A percentile compares a stretch with the other conserved stretches of the same genome.
phyloP scores from a whole-genome alignment of 2,329 filamentous ascomycete genomes.

The Clarireedia homoeocarpa region DNA sequence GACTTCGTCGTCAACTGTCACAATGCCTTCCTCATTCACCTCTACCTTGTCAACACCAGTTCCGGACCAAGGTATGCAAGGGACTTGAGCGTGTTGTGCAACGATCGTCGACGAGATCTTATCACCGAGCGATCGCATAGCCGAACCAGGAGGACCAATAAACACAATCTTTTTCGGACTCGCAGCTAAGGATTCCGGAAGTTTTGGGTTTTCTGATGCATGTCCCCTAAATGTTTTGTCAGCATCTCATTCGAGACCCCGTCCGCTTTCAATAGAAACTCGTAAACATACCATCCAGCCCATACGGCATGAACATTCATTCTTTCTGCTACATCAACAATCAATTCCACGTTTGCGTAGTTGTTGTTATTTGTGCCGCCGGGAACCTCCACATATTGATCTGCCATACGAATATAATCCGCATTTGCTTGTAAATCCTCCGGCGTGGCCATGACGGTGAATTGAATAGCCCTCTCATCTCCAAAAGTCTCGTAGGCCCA shows the following conservation, averaged over 20 bases:
- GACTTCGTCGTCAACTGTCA: constrained; percentile 78
- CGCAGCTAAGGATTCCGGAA: constrained; percentile 90
- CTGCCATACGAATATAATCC: constrained; percentile 99
- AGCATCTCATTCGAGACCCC: constrained; percentile 5
- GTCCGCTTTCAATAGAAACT: background rate
- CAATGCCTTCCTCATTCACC: constrained; percentile 75
- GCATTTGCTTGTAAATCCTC: constrained; percentile 97
- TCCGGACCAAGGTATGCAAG: constrained; percentile 99
- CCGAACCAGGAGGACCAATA: constrained; percentile 94
- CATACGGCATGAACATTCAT: constrained; percentile 98
- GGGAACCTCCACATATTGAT: constrained; percentile 98
- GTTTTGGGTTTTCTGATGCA: constrained; percentile 95
- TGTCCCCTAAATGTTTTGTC: constrained; percentile 61
- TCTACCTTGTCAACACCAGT: constrained; percentile 78
- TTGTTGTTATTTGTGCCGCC: constrained; percentile 99
- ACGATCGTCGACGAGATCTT: constrained; percentile 99
- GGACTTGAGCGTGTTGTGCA: constrained; percentile 90
- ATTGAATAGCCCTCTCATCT: constrained; percentile 96
- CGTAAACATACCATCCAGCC: constrained; percentile 78
- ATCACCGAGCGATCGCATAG: constrained; percentile 98
- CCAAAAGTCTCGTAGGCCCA: constrained; percentile 99
- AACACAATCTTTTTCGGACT: constrained; percentile 99
- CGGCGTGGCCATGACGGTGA: constrained; percentile 98
- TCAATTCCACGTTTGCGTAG: constrained; percentile 98
- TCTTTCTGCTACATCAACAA: constrained; percentile 96